Conservation (phyloP, 495 filamentous ascomycete species). For the Neurospora africana region DNA sequence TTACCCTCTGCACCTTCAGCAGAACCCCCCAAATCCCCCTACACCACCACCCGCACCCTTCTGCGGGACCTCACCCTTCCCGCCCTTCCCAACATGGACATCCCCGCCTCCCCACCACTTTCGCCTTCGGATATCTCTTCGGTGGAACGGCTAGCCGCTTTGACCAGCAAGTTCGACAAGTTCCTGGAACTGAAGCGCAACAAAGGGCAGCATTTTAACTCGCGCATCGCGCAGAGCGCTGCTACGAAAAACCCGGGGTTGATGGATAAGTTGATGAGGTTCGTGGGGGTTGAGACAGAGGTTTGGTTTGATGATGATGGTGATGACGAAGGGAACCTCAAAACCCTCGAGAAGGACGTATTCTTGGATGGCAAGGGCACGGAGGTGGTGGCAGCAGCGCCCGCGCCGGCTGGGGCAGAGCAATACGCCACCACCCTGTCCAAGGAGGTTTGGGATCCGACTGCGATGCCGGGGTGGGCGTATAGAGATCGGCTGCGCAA, state of each 20-base stretch:
- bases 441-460: constrained; percentile 55
- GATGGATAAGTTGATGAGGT: constrained; percentile 66
- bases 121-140: constrained; percentile 46
- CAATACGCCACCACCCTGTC: constrained; percentile 72
- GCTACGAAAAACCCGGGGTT: constrained; percentile 75
- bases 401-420: constrained; percentile 1
- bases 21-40: constrained; percentile 51
- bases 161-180: constrained; percentile 66
- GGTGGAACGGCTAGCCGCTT: constrained; percentile 8
- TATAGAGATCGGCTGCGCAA: constrained; percentile 63
- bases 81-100: constrained; percentile 63
- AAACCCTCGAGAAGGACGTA: neutral
- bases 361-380: neutral
- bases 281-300: constrained; percentile 54
- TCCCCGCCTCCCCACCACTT: constrained; percentile 76
- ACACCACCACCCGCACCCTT: constrained; percentile 52
- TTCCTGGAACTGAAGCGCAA: constrained; percentile 74
- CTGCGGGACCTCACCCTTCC: constrained; percentile 80
- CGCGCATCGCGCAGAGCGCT: constrained; percentile 57
- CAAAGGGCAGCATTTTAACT: constrained; percentile 84
- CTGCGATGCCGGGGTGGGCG: constrained; percentile 54
- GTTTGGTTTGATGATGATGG: constrained; percentile 16
- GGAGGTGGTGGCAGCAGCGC: constrained; percentile 3
- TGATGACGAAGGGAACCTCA: neutral
- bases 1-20: neutral